phyloP scores from a whole-genome alignment of 148 eudicot species.

The Bassia scoparia region DNA sequence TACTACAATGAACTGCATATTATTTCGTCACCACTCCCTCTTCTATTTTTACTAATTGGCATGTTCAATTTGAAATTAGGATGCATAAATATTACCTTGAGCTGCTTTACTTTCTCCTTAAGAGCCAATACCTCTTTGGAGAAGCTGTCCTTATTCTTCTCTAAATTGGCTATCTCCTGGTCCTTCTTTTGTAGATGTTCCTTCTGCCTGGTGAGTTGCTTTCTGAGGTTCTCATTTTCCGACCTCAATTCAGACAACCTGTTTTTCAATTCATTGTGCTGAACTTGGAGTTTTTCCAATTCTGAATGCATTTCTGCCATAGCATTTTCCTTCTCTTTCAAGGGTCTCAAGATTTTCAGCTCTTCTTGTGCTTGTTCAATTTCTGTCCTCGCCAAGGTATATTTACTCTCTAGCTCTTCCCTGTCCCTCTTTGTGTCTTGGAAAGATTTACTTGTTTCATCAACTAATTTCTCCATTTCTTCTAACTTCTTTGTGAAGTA shows the following conservation, averaged over 20 bases:
- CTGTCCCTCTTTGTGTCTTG: conserved; percentile 37
- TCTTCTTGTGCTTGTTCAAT: conserved; percentile 38
- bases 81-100: conserved; percentile 30
- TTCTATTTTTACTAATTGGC: background rate
- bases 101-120: conserved; percentile 43
- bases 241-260: conserved; percentile 40
- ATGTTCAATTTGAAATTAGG: conserved; percentile 1
- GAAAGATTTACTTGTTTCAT: conserved; percentile 32
- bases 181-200: conserved; percentile 49
- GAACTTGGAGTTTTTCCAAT: conserved; percentile 44
- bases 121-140: conserved; percentile 31
- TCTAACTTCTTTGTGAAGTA: conserved; percentile 34
- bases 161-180: conserved; percentile 32
- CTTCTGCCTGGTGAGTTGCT: conserved; percentile 48
- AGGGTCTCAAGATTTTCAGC: conserved; percentile 32
- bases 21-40: background rate
- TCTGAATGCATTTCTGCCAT: conserved; percentile 47
- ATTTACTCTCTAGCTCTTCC: conserved; percentile 44
- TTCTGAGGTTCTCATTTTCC: conserved; percentile 60
- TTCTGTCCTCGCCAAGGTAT: conserved; percentile 38
- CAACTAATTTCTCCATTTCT: conserved; percentile 25
- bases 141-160: conserved; percentile 35
- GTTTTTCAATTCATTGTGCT: conserved; percentile 46
- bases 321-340: conserved; percentile 40
- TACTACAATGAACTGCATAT: background rate